Conservation (phyloP, 176 grass and related monocot genomes). For the sorghum (Sorghum bicolor) region Sorghum_bicolor_NCBIv3 NC_012871.2:67484501-67485000, state of each 20-base stretch:
- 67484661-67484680: not conserved
- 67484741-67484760: conserved; percentile 59
- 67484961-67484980: not conserved
- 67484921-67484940: not conserved
- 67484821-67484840: not conserved
- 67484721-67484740: conserved; percentile 25
- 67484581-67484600: conserved; percentile 20
- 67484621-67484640: conserved; percentile 65
- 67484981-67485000: not conserved
- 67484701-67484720: not conserved
- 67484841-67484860: not conserved
- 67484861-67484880: not conserved
- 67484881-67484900: not conserved
- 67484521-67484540: not conserved
- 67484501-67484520: not conserved
- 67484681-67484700: not conserved
- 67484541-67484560: not conserved
- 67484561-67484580: not conserved
- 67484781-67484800: not conserved
- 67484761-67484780: conserved; percentile 73
- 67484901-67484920: not conserved
- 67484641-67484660: conserved; percentile 41
- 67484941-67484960: not conserved
- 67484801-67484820: not conserved
- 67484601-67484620: conserved; percentile 77